These are phyloP conservation scores for Gossypium schwendimanii DNA, from an alignment of 441 rosid species.

Conservation along the genomic window DNA sequence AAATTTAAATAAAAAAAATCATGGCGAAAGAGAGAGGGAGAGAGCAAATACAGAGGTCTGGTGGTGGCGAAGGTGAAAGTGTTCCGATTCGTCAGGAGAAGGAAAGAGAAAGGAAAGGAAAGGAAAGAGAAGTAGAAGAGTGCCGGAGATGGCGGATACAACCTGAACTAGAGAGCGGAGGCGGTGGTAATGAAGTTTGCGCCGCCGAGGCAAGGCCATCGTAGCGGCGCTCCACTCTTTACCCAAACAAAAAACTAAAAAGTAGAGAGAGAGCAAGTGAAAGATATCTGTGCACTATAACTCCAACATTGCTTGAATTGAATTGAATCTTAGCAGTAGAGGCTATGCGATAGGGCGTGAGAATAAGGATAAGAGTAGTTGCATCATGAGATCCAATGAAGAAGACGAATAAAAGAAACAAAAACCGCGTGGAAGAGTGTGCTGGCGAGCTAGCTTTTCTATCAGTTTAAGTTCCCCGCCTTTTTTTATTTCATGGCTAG, in stretches of 20 bases:
- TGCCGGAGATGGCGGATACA: slow-evolving; percentile 40
- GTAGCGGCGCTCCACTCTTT: slow-evolving; percentile 2
- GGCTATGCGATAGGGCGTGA: neutral
- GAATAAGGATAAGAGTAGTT: neutral
- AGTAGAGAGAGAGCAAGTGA: neutral
- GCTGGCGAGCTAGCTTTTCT: neutral
- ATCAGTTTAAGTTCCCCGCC: neutral
- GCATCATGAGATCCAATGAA: neutral
- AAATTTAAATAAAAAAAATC: neutral
- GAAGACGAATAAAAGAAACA: neutral
- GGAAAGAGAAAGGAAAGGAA: slow-evolving; percentile 55
- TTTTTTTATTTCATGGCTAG: too few relatives aligned
- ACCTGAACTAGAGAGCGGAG: slow-evolving; percentile 39
- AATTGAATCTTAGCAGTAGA: neutral
- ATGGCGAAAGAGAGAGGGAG: neutral
- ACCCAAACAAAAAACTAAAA: neutral
- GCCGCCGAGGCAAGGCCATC: slow-evolving; percentile 64
- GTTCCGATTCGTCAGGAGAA: slow-evolving; percentile 44
- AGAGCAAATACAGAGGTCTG: slow-evolving; percentile 24
- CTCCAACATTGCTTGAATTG: neutral
- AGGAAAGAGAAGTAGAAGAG: slow-evolving; percentile 49
- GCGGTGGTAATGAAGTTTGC: slow-evolving; percentile 33
- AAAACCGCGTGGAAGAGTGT: neutral
- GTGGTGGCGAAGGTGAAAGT: slow-evolving; percentile 18
- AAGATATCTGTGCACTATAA: neutral